Conservation (phyloP, 2,329 filamentous ascomycete species). For the Fusarium nanum region DNA sequence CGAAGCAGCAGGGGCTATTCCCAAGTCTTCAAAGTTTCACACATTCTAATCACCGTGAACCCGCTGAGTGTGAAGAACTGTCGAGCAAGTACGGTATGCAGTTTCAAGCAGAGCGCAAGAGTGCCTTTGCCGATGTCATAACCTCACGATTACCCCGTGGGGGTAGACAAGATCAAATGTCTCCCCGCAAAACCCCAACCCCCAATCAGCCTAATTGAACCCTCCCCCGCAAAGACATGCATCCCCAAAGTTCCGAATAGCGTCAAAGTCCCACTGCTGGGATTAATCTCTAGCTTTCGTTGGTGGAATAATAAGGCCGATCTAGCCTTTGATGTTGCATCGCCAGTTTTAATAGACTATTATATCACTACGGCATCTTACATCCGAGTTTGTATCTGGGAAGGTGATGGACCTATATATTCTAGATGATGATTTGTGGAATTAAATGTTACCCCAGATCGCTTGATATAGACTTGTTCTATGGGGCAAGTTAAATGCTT, state of each 20-base stretch:
- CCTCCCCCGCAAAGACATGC: neutral
- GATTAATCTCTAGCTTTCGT: neutral
- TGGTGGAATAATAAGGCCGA: constrained; percentile 17
- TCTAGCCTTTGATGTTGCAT: constrained; percentile 9
- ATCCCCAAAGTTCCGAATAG: constrained; percentile 6
- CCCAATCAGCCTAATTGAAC: neutral
- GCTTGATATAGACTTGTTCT: neutral
- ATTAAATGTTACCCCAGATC: neutral
- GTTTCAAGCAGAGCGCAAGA: too few species aligned
- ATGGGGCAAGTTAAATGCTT: neutral
- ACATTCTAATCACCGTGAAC: too few species aligned
- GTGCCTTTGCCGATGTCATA: neutral
- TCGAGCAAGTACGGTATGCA: too few species aligned
- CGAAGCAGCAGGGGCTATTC: too few species aligned
- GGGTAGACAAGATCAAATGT: neutral
- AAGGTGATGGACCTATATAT: neutral
- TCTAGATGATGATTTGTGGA: constrained; percentile 21
- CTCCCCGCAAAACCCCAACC: constrained; percentile 28
- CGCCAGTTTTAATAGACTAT: neutral
- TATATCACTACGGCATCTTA: constrained; percentile 12
- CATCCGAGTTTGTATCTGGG: neutral
- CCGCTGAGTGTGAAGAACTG: too few species aligned
- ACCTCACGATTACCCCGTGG: neutral
- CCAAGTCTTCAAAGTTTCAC: too few species aligned
- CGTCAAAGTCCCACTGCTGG: neutral